Percentiles rank a stretch among this genome's conserved stretches.
phyloP scores from a whole-genome alignment of 257 asterid species.

The Phtheirospermum japonicum region DNA sequence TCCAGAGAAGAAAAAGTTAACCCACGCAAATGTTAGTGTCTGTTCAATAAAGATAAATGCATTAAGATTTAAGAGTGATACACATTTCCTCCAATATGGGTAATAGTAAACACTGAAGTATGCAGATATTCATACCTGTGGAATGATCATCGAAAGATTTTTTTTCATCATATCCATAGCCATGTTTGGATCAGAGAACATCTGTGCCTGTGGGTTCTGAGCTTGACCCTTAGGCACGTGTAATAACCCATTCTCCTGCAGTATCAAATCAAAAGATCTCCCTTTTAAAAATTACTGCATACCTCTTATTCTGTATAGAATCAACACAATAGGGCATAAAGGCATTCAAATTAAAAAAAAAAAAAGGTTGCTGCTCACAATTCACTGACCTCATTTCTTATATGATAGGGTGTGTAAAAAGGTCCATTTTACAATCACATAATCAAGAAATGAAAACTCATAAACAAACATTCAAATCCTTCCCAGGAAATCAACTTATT shows the following conservation, averaged over 20 bases:
- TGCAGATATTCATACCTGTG: constrained; percentile 59
- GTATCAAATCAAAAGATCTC: constrained; percentile 22
- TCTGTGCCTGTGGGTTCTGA: constrained; percentile 91
- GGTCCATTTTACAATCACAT: too few species aligned
- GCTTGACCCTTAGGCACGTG: constrained; percentile 89
- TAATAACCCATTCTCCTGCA: constrained; percentile 85
- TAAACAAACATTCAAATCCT: too few species aligned
- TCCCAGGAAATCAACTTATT: too few species aligned
- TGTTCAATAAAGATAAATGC: constrained; percentile 36
- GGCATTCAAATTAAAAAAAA: neutral
- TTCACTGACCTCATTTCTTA: neutral
- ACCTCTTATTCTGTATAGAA: neutral
- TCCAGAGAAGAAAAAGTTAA: constrained; percentile 96
- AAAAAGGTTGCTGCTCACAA: neutral
- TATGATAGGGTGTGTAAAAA: too few species aligned
- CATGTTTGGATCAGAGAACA: constrained; percentile 98
- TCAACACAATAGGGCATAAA: neutral
- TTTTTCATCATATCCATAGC: constrained; percentile 99
- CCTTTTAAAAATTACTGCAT: constrained; percentile 9
- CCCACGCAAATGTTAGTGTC: constrained; percentile 98
- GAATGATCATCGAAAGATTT: constrained; percentile 92
- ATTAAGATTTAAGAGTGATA: constrained; percentile 18
- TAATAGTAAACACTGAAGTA: constrained; percentile 4
- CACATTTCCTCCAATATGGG: constrained; percentile 13
- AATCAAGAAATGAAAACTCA: too few species aligned